These are phyloP conservation scores for Pseudonitzschia pungens DNA, from an alignment of 108 stramenopile species.

Conservation along the genomic window DNA sequence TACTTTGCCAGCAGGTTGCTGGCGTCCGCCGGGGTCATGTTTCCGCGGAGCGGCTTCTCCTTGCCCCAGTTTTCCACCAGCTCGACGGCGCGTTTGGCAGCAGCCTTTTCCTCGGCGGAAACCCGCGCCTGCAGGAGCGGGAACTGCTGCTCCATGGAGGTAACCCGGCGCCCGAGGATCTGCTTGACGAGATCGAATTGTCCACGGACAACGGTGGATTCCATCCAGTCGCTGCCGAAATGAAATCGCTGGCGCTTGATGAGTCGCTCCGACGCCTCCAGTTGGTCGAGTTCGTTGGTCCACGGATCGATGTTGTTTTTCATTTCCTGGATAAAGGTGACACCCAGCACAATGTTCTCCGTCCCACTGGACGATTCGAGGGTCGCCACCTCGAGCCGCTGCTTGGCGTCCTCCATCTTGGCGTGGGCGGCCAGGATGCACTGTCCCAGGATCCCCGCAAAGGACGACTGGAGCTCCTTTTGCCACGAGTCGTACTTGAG, in stretches of 20 bases:
- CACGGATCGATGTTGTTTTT: constrained; percentile 57
- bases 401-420: constrained; percentile 70
- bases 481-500: constrained; percentile 98
- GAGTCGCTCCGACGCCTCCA: constrained; percentile 81
- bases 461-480: constrained; percentile 89
- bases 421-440: constrained; percentile 62
- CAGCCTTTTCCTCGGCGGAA: constrained; percentile 84
- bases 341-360: constrained; percentile 88
- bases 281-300: constrained; percentile 60
- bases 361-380: constrained; percentile 86
- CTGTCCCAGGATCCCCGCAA: constrained; percentile 77
- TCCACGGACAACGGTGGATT: constrained; percentile 79
- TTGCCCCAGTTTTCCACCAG: constrained; percentile 78
- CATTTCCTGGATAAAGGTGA: constrained; percentile 91
- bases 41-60: constrained; percentile 88
- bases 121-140: constrained; percentile 93
- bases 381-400: constrained; percentile 73
- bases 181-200: constrained; percentile 86
- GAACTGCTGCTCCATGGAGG: constrained; percentile 90
- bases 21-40: constrained; percentile 74
- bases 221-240: constrained; percentile 92
- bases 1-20: constrained; percentile 82
- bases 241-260: constrained; percentile 85
- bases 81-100: constrained; percentile 68
- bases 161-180: constrained; percentile 77